Evolutionary conservation across 345 rosid genomes (phyloP).

Genomic region (Acer saccharum): DNA sequence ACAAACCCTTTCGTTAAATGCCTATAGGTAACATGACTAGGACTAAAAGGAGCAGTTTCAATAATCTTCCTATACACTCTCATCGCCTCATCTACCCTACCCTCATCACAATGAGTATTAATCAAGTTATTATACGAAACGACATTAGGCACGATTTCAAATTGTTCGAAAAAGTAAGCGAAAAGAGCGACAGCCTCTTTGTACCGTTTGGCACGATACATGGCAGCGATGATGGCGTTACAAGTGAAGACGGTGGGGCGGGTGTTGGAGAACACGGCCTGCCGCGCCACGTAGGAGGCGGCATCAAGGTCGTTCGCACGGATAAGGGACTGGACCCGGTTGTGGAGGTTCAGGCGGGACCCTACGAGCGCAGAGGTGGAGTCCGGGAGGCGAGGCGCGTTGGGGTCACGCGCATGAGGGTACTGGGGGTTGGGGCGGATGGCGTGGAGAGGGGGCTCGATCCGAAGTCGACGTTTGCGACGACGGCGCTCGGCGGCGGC

Average conservation of each 20-base stretch:
- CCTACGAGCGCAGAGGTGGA: constrained; percentile 85
- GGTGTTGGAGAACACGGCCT: constrained; percentile 61
- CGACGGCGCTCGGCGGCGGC: constrained; percentile 94
- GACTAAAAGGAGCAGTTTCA: constrained; percentile 75
- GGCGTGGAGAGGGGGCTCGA: constrained; percentile 92
- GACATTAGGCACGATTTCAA: constrained; percentile 83
- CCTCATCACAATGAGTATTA: constrained; percentile 81
- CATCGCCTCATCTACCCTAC: constrained; percentile 72
- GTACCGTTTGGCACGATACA: constrained; percentile 84
- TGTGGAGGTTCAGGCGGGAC: constrained; percentile 83
- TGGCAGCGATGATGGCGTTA: constrained; percentile 90
- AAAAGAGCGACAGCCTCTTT: constrained; percentile 76
- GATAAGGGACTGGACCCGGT: constrained; percentile 92
- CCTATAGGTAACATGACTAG: constrained; percentile 81
- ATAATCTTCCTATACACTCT: constrained; percentile 67
- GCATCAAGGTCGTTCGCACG: constrained; percentile 93
- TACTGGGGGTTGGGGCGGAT: constrained; percentile 56
- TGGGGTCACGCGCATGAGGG: constrained; percentile 76
- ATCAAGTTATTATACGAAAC: constrained; percentile 94
- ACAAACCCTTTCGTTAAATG: constrained; percentile 93
- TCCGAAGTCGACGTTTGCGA: constrained; percentile 84
- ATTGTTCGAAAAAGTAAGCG: constrained; percentile 75
- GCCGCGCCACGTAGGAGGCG: constrained; percentile 44
- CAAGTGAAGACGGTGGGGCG: constrained; percentile 97
- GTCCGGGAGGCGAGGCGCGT: constrained; percentile 92